phyloP scores from a whole-genome alignment of 2,329 filamentous ascomycete species.

The Paecilomyces sp. region DNA sequence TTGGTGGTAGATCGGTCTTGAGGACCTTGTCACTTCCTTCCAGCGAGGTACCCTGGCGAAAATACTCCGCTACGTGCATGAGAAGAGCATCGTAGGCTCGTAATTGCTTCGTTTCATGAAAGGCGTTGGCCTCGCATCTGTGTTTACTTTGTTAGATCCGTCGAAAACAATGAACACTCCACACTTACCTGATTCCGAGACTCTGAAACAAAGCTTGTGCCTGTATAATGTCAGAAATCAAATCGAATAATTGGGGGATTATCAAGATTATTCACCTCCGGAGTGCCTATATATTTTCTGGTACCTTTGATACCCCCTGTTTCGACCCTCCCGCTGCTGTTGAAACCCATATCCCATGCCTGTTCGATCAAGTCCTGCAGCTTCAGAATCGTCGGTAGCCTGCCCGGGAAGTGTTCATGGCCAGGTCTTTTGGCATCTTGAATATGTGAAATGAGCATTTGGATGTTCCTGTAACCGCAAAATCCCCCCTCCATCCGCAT shows the following conservation, averaged over 20 bases:
- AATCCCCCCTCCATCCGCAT: constrained; percentile 79
- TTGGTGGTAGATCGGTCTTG: constrained; percentile 66
- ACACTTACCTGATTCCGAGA: constrained; percentile 56
- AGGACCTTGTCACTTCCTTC: constrained; percentile 56
- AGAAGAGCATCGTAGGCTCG: constrained; percentile 50
- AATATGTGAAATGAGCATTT: constrained; percentile 80
- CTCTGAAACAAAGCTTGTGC: constrained; percentile 71
- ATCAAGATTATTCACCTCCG: constrained; percentile 54
- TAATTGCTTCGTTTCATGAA: constrained; percentile 41
- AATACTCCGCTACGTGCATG: constrained; percentile 70
- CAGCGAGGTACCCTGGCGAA: constrained; percentile 47
- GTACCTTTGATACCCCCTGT: constrained; percentile 84
- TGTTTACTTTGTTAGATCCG: neutral
- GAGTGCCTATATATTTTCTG: constrained; percentile 90
- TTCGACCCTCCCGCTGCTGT: constrained; percentile 64
- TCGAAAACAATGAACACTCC: neutral
- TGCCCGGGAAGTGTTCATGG: constrained; percentile 51
- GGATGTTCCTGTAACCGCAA: constrained; percentile 91
- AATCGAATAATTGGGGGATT: neutral
- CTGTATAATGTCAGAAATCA: constrained; percentile 34
- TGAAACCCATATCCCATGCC: constrained; percentile 83
- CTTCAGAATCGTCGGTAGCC: constrained; percentile 67
- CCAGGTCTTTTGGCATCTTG: constrained; percentile 52
- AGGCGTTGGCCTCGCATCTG: constrained; percentile 55
- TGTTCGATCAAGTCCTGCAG: constrained; percentile 81